These are phyloP conservation scores for Plenodomus tracheiphilus DNA, from an alignment of 2,329 filamentous ascomycete genomes.

Conservation along the genomic window DNA sequence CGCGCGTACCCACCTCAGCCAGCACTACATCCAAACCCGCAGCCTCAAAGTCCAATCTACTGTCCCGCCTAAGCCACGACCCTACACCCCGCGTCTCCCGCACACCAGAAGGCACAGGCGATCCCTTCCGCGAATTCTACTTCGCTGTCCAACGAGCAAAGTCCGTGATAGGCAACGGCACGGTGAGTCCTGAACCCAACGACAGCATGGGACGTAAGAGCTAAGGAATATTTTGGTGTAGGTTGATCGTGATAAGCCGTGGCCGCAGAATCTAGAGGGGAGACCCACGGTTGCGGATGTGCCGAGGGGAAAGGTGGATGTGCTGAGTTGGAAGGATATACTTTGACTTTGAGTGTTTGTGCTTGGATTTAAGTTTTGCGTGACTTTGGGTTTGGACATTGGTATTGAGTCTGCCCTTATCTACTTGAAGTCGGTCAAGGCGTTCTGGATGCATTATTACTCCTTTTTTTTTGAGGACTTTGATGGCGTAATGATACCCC, in stretches of 20 bases:
- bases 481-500: too few species aligned
- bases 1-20: background rate
- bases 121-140: conserved; percentile 24
- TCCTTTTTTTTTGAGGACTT: too few species aligned
- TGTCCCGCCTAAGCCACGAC: background rate
- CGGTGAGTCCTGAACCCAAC: conserved; percentile 19
- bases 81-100: background rate
- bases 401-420: too few species aligned
- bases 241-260: conserved; percentile 15
- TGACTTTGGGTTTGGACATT: background rate
- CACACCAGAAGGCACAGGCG: conserved; percentile 7
- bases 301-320: conserved; percentile 18
- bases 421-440: too few species aligned
- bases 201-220: background rate
- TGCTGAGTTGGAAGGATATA: conserved; percentile 20
- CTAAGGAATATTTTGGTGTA: conserved; percentile 15
- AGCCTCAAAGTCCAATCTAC: background rate
- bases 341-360: conserved; percentile 4
- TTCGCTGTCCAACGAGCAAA: conserved; percentile 16
- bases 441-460: too few species aligned
- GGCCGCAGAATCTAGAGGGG: conserved; percentile 19
- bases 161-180: conserved; percentile 22
- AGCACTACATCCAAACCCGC: too few species aligned
- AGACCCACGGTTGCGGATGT: conserved; percentile 15
- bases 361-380: background rate